These are phyloP conservation scores for Leishmania amazonensis DNA, from an alignment of 208 protist genomes.

Conservation along the genomic window DNA sequence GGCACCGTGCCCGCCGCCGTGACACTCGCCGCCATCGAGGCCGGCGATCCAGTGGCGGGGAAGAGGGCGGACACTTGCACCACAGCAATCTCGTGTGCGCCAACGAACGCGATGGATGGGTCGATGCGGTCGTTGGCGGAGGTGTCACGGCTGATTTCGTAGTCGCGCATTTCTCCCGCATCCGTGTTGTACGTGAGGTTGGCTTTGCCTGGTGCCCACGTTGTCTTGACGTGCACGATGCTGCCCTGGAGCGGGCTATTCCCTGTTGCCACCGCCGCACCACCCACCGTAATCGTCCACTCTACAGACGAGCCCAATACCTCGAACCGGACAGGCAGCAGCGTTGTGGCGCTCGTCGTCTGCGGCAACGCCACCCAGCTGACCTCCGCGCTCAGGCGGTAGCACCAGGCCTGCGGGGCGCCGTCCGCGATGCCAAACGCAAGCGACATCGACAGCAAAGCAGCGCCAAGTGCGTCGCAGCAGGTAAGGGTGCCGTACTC, in stretches of 20 bases:
- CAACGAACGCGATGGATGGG: slow-evolving; percentile 52
- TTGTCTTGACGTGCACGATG: slow-evolving; percentile 50
- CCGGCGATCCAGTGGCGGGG: slow-evolving; percentile 7
- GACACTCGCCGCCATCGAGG: not conserved
- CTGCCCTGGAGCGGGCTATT: slow-evolving; percentile 35
- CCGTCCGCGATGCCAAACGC: slow-evolving; percentile 50
- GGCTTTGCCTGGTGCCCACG: slow-evolving; percentile 42
- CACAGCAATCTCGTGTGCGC: slow-evolving; percentile 39
- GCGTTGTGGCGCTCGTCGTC: slow-evolving; percentile 19
- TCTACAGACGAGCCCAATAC: slow-evolving; percentile 28
- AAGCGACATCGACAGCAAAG: slow-evolving; percentile 40
- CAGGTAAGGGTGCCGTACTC: slow-evolving; percentile 55
- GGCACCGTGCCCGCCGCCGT: slow-evolving; percentile 12
- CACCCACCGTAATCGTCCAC: slow-evolving; percentile 32
- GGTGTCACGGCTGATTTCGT: slow-evolving; percentile 42
- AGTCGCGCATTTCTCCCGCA: slow-evolving; percentile 52
- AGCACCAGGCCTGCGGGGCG: slow-evolving; percentile 40
- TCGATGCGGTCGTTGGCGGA: slow-evolving; percentile 32
- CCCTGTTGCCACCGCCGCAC: slow-evolving; percentile 19
- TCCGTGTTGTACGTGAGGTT: slow-evolving; percentile 52
- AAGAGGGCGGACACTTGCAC: slow-evolving; percentile 46
- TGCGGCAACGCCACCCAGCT: slow-evolving; percentile 36
- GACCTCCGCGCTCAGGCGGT: slow-evolving; percentile 37
- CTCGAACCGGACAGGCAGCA: slow-evolving; percentile 27
- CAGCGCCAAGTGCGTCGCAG: slow-evolving; percentile 48